Evolutionary conservation across 1,284 basidiomycete species (phyloP).

Genomic region (Ceratobasidium sp.): DNA sequence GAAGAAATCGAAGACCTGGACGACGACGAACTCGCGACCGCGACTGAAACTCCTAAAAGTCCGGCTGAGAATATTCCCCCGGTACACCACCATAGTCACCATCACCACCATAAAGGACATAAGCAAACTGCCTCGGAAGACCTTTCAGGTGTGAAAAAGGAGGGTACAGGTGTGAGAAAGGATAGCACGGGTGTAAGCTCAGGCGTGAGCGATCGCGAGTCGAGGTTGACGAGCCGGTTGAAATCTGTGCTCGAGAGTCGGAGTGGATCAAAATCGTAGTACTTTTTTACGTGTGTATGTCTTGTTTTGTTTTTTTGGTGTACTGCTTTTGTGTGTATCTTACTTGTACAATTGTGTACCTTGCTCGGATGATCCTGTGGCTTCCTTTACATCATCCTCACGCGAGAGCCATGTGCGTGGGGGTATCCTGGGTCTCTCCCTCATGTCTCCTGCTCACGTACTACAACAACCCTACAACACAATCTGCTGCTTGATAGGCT

Average conservation of each 20-base stretch:
- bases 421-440: too few relatives aligned
- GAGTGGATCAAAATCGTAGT: constrained; percentile 12
- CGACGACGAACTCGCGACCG: constrained; percentile 10
- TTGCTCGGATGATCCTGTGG: not conserved
- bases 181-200: constrained; percentile 5
- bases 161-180: not conserved
- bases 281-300: not conserved
- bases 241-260: constrained; percentile 36
- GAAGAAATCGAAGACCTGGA: constrained; percentile 67
- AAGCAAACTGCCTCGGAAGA: constrained; percentile 21
- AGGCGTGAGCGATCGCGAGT: constrained; percentile 37
- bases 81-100: not conserved
- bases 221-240: constrained; percentile 37
- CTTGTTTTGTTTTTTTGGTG: not conserved
- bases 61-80: not conserved
- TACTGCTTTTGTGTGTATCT: not conserved
- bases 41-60: constrained; percentile 9
- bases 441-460: too few relatives aligned
- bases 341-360: constrained; percentile 20
- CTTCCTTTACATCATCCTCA: too few relatives aligned
- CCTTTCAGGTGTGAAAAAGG: too few relatives aligned
- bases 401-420: too few relatives aligned
- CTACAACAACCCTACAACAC: too few relatives aligned
- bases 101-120: constrained; percentile 9
- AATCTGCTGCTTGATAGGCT: too few relatives aligned